phyloP scores from a whole-genome alignment of 352 stramenopile genomes.

The Thraustochytrium sp. region DNA sequence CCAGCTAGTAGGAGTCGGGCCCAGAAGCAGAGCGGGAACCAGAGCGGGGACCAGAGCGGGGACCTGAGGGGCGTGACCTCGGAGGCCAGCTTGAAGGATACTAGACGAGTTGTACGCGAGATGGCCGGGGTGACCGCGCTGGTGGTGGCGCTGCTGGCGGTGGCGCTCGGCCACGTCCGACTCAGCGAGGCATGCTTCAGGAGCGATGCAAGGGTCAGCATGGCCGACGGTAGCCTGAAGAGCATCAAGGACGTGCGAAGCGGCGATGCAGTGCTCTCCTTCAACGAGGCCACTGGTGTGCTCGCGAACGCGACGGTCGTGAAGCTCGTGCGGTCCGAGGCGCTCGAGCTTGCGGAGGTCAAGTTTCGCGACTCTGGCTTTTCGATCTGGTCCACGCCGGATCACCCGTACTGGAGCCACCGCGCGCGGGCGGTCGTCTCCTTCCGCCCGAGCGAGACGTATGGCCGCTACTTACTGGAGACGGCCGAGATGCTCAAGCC shows the following conservation, averaged over 20 bases:
- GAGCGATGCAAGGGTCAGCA: not conserved
- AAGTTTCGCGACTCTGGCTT: not conserved
- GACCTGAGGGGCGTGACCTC: no score
- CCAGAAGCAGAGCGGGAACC: no score
- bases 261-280: not conserved
- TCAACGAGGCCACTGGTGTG: not conserved
- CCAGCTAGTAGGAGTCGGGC: no score
- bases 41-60: no score
- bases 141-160: no score
- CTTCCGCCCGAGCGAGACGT: not conserved
- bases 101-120: no score
- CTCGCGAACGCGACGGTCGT: not conserved
- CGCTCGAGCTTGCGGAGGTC: not conserved
- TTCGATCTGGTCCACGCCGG: constrained; percentile 18
- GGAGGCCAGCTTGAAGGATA: no score
- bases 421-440: not conserved
- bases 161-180: no score
- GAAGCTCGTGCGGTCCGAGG: not conserved
- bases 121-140: no score
- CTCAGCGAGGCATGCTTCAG: not conserved
- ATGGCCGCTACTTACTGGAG: not conserved
- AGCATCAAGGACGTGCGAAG: not conserved
- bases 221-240: not conserved
- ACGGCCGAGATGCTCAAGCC: not conserved
- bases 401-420: constrained; percentile 7